Percentiles rank a stretch among this genome's conserved stretches.
These are phyloP conservation scores for Phallus indusiatus DNA, from an alignment of 768 basidiomycete genomes.

Conservation along the genomic window DNA sequence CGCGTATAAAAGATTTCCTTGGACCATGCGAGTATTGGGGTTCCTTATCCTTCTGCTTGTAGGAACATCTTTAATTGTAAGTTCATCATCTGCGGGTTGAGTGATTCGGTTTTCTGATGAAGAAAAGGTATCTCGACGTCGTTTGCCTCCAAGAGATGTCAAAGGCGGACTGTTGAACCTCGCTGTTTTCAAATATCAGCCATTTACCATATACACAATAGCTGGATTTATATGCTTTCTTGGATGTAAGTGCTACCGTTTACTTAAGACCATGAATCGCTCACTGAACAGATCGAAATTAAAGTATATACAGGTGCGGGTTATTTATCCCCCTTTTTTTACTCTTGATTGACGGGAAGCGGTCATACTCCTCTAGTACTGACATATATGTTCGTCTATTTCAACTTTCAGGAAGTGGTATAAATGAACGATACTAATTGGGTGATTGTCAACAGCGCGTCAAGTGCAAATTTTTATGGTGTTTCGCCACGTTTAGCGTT, in stretches of 20 bases:
- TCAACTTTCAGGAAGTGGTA: neutral
- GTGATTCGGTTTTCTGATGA: constrained; percentile 1
- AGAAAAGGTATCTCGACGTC: constrained; percentile 27
- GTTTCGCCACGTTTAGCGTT: constrained; percentile 25
- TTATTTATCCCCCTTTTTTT: neutral
- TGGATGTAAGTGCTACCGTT: constrained; percentile 24
- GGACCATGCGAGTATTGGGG: constrained; percentile 67
- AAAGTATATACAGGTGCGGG: constrained; percentile 7
- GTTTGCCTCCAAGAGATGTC: constrained; percentile 44
- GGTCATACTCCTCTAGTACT: neutral
- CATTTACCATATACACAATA: constrained; percentile 49
- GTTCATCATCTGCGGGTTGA: neutral
- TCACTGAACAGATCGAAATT: neutral
- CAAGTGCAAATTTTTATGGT: constrained; percentile 35
- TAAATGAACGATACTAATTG: neutral
- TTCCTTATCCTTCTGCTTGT: constrained; percentile 49
- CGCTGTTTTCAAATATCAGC: constrained; percentile 37
- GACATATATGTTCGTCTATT: constrained; percentile 3
- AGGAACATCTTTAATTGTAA: constrained; percentile 44
- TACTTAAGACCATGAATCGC: neutral
- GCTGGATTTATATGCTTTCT: constrained; percentile 51
- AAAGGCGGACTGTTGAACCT: constrained; percentile 52
- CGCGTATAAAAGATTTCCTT: constrained; percentile 46
- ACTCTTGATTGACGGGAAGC: neutral
- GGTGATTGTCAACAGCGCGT: neutral